Evolutionary conservation across 768 basidiomycete species (phyloP).

Genomic region (Tulasnella sp.): DNA sequence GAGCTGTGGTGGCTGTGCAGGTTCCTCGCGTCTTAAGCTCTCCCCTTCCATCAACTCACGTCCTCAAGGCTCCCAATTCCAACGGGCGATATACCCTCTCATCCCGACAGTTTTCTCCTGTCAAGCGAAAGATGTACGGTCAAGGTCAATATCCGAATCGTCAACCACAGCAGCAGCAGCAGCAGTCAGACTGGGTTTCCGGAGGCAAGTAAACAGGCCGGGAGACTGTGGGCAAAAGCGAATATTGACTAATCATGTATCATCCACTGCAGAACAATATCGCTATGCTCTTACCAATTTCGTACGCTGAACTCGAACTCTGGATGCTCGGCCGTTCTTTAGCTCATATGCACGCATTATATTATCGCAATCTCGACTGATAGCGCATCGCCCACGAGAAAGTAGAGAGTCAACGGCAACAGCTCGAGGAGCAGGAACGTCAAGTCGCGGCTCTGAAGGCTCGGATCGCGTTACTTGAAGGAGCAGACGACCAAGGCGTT

Average conservation of each 20-base stretch:
- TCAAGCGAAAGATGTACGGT: not conserved
- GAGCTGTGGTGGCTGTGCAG: not conserved
- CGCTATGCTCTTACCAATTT: constrained; percentile 71
- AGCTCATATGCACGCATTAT: not conserved
- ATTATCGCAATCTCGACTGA: not conserved
- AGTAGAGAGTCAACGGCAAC: constrained; percentile 67
- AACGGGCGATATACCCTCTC: not conserved
- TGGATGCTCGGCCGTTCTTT: constrained; percentile 21
- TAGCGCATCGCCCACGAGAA: constrained; percentile 82
- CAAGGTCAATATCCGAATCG: not conserved
- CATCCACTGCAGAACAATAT: constrained; percentile 12
- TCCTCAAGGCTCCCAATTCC: not conserved
- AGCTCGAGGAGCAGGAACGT: constrained; percentile 73
- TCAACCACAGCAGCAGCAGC: not conserved
- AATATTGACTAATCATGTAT: not conserved
- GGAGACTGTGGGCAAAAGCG: not conserved
- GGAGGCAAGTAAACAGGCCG: not conserved
- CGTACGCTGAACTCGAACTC: constrained; percentile 25
- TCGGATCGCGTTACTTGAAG: constrained; percentile 65
- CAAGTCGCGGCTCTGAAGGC: constrained; percentile 63
- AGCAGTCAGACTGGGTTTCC: not conserved
- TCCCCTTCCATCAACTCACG: not conserved
- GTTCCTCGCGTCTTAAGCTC: not conserved
- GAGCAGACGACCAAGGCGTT: constrained; percentile 35
- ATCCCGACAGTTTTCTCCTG: not conserved